Percentiles rank a stretch among this genome's conserved stretches.
Evolutionary conservation across 2,329 filamentous ascomycete genomes (phyloP).

Genomic region (Sclerotinia spermophila): DNA sequence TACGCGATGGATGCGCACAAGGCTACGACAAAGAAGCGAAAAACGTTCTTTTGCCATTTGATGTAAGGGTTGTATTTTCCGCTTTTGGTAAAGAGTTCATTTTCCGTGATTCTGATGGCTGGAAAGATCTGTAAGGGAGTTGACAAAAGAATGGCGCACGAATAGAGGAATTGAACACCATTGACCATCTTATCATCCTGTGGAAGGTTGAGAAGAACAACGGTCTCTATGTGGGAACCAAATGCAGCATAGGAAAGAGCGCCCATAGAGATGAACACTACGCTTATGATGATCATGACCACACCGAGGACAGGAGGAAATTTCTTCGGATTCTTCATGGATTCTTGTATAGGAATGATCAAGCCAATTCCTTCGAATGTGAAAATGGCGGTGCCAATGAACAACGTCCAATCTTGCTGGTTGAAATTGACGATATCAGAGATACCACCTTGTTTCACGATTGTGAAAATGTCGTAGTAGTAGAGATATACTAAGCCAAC

Average conservation of each 20-base stretch:
- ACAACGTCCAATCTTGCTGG: conserved; percentile 86
- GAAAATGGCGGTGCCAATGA: conserved; percentile 98
- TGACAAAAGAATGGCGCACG: conserved; percentile 91
- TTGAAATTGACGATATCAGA: conserved; percentile 92
- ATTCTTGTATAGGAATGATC: conserved; percentile 96
- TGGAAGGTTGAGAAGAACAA: conserved; percentile 92
- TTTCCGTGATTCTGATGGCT: conserved; percentile 93
- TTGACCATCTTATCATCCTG: conserved; percentile 96
- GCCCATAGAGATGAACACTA: conserved; percentile 86
- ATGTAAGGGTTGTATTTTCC: conserved; percentile 98
- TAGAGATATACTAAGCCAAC: conserved; percentile 90
- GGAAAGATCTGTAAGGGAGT: conserved; percentile 97
- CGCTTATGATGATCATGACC: conserved; percentile 93
- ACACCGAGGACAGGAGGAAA: conserved; percentile 84
- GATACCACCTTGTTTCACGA: conserved; percentile 67
- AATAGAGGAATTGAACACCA: conserved; percentile 93
- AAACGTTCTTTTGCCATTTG: conserved; percentile 99
- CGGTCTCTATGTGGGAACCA: conserved; percentile 91
- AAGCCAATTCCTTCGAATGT: conserved; percentile 97
- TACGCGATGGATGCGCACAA: conserved; percentile 85
- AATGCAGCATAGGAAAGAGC: conserved; percentile 95
- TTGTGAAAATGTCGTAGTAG: conserved; percentile 88
- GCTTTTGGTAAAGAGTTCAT: conserved; percentile 86
- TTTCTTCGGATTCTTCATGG: conserved; percentile 86
- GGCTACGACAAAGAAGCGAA: conserved; percentile 88